phyloP scores from a whole-genome alignment of 2,329 filamentous ascomycete genomes.

The Penicillium sp. region DNA sequence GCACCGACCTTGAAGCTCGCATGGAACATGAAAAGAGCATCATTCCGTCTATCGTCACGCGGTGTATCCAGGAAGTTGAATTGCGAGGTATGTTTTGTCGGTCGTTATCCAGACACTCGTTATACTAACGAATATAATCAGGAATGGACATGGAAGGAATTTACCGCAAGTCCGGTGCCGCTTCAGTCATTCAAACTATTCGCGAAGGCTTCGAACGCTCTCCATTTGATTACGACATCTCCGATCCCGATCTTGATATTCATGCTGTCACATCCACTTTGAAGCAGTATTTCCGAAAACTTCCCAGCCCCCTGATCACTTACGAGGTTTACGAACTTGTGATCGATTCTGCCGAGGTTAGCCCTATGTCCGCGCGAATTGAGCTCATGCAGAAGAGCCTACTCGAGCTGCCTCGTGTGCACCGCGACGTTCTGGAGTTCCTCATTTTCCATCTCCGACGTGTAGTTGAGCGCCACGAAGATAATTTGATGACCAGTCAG shows the following conservation, averaged over 20 bases:
- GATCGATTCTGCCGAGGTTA: slow-evolving; percentile 65
- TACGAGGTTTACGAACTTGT: slow-evolving; percentile 89
- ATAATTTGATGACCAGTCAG: slow-evolving; percentile 95
- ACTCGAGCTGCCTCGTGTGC: slow-evolving; percentile 73
- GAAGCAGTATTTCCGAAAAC: slow-evolving; percentile 95
- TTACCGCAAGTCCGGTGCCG: slow-evolving; percentile 94
- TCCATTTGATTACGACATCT: slow-evolving; percentile 77
- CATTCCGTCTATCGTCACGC: slow-evolving; percentile 84
- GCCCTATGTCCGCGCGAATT: slow-evolving; percentile 65
- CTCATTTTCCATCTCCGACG: slow-evolving; percentile 88
- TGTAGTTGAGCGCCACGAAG: slow-evolving; percentile 75
- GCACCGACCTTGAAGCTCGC: slow-evolving; percentile 80
- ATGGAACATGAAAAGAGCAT: slow-evolving; percentile 84
- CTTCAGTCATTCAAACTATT: slow-evolving; percentile 83
- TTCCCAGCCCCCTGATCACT: slow-evolving; percentile 84
- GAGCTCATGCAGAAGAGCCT: slow-evolving; percentile 70
- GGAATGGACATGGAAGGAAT: slow-evolving; percentile 95
- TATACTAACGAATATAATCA: slow-evolving; percentile 24
- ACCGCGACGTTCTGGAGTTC: slow-evolving; percentile 88
- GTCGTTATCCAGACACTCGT: not conserved
- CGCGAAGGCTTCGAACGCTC: slow-evolving; percentile 88
- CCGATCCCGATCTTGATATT: slow-evolving; percentile 89
- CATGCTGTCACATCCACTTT: slow-evolving; percentile 92
- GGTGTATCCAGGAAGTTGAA: slow-evolving; percentile 96
- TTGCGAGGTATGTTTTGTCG: slow-evolving; percentile 62